A percentile compares a stretch with the other conserved stretches of the same genome.
Evolutionary conservation across 1,139 yeast species (phyloP).

Genomic region (Yamadazyma dendronema): DNA sequence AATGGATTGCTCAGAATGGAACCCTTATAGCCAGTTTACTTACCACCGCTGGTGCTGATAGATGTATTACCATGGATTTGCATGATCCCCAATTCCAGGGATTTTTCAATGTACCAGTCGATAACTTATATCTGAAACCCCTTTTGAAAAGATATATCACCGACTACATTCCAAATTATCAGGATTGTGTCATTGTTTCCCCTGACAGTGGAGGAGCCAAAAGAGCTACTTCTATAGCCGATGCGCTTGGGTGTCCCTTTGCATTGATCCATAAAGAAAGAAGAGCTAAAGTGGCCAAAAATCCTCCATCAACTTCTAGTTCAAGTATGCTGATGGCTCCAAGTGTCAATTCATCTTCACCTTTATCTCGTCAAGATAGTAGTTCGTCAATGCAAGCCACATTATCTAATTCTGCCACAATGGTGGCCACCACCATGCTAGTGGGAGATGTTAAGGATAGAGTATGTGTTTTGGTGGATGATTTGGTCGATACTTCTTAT

Average conservation of each 20-base stretch:
- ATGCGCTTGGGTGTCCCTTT: constrained; percentile 81
- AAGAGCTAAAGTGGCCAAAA: constrained; percentile 48
- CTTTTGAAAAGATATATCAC: constrained; percentile 76
- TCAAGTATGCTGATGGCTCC: constrained; percentile 14
- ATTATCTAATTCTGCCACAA: constrained; percentile 12
- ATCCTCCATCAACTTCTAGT: constrained; percentile 20
- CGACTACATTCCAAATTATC: constrained; percentile 68
- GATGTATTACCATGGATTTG: constrained; percentile 94
- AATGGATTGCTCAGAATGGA: constrained; percentile 97
- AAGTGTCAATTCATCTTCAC: constrained; percentile 3
- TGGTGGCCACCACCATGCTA: constrained; percentile 76
- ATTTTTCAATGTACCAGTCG: constrained; percentile 89
- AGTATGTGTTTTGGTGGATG: constrained; percentile 87
- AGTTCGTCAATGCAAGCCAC: constrained; percentile 1
- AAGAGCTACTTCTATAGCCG: constrained; percentile 92
- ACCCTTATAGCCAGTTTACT: constrained; percentile 85
- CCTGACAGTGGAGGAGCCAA: constrained; percentile 99
- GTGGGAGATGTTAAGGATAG: constrained; percentile 89
- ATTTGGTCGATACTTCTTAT: constrained; percentile 89
- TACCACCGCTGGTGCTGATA: constrained; percentile 94
- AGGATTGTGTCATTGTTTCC: constrained; percentile 82
- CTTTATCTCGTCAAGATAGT: constrained; percentile 1
- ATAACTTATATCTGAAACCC: constrained; percentile 84
- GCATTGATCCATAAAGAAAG: constrained; percentile 96
- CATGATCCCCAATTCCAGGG: constrained; percentile 97